Percentiles rank a stretch among this genome's conserved stretches.
Evolutionary conservation across 192 early-diverging fungal genomes (phyloP).

Genomic region (Entomortierella beljakovae): DNA sequence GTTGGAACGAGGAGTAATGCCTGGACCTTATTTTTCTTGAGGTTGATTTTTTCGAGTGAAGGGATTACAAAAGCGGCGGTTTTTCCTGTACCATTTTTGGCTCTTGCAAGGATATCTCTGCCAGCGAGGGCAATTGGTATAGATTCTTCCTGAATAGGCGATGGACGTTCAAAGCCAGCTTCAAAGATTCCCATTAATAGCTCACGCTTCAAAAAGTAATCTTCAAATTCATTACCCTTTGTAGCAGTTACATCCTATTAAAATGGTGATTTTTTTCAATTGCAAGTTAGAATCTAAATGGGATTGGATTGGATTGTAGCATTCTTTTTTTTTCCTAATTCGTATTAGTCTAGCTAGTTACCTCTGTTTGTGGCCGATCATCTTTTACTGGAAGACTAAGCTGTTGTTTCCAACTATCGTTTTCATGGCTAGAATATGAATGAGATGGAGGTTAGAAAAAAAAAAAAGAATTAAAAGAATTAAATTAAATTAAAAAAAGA

Average conservation of each 20-base stretch:
- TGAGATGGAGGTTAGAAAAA: neutral
- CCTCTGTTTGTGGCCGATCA: constrained; percentile 90
- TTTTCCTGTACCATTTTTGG: constrained; percentile 96
- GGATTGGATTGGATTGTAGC: too few relatives aligned
- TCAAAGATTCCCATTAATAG: constrained; percentile 99
- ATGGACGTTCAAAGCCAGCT: constrained; percentile 97
- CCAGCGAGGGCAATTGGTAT: constrained; percentile 98
- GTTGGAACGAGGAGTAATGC: constrained; percentile 96
- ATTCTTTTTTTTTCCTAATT: too few relatives aligned
- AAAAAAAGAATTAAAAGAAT: neutral
- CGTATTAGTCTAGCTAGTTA: too few relatives aligned
- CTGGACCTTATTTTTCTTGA: constrained; percentile 89
- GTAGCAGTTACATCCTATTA: constrained; percentile 65
- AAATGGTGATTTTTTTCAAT: too few relatives aligned
- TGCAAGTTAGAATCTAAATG: too few relatives aligned
- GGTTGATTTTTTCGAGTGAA: constrained; percentile 92
- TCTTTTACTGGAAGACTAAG: constrained; percentile 87
- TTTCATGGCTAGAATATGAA: constrained; percentile 62
- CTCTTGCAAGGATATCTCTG: constrained; percentile 95
- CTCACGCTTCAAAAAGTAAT: constrained; percentile 97
- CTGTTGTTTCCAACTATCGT: constrained; percentile 81
- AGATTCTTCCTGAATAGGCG: constrained; percentile 98
- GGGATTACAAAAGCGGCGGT: constrained; percentile 99
- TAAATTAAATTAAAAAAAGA: neutral
- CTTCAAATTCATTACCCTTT: constrained; percentile 99